phyloP scores from a whole-genome alignment of 306 rosid genomes.

The Inga oerstediana region DNA sequence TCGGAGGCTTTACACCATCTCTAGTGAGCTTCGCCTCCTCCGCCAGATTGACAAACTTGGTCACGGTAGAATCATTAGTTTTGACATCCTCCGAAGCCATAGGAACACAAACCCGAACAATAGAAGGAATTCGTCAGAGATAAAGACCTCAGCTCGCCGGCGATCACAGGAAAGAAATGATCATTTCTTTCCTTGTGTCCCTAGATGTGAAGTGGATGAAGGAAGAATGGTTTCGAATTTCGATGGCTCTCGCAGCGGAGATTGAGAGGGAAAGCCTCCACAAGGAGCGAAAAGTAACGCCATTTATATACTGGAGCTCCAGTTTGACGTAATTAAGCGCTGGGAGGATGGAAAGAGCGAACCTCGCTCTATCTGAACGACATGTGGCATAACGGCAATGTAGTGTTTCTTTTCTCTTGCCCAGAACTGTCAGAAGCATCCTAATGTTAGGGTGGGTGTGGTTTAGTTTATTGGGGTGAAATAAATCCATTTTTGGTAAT shows the following conservation, averaged over 20 bases:
- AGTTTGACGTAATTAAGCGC: neutral
- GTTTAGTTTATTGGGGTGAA: no score
- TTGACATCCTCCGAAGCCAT: conserved; percentile 99
- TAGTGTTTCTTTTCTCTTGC: neutral
- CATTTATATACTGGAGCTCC: neutral
- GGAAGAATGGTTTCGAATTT: neutral
- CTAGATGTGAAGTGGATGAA: neutral
- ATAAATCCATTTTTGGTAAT: no score
- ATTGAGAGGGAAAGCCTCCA: neutral
- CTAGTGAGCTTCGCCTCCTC: conserved; percentile 94
- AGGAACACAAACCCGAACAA: neutral
- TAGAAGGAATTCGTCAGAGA: conserved; percentile 13
- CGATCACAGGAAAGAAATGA: conserved; percentile 18
- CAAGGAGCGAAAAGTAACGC: neutral
- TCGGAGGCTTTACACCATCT: conserved; percentile 84
- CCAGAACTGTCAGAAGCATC: no score
- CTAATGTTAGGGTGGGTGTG: no score
- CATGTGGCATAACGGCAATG: neutral
- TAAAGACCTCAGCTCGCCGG: conserved; percentile 6
- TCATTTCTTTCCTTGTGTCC: neutral
- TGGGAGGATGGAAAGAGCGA: no score
- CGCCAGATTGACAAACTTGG: conserved; percentile 83
- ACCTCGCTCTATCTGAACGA: neutral
- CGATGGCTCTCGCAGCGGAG: neutral
- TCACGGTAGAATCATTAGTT: conserved; percentile 74